Base-by-base conservation (phyloP, 2,329 filamentous ascomycete species). In the Diplodia scrobiculata region DNA sequence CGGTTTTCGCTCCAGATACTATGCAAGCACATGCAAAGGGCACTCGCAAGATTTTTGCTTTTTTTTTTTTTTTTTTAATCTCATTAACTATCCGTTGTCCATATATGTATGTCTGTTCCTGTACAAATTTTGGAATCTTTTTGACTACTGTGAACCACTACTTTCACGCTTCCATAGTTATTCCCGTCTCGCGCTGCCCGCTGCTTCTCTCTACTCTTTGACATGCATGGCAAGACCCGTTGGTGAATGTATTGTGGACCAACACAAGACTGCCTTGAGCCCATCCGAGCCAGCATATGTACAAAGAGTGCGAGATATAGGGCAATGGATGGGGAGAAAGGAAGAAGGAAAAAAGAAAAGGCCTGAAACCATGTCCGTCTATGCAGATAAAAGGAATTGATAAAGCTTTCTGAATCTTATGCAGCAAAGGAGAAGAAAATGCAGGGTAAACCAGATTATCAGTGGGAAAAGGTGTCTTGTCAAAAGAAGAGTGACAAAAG, bases 31-130 rank as follows among this genome's bases (percentile, higher is more conserved):
- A 19, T 6, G 17, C 41, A 19, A 19, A n/a, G 6, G 10, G 34
- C 32, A 36, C 34, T 3, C 19, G 6, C 41, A 19, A 2, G 3
- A 36, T 11, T 3, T 10, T 13, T 19, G 13, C 19, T 27, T 48
- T 25, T 25, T 25, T 3, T 25, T 25, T 25, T 25, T 25, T 25
- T 25, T 25, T 14, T 27, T 60, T 32, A 48, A 48, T 7, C 19
- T 60, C 55, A 60, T 60, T 41, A 29, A 48, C 32, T 60, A 41
- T n/a, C 55, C 55, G 47, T 60, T 32, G 32, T 60, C 55, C 54
- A 17, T 58, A 27, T 38, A 45, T 19, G 14, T 36, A 25, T 58
- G 25, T 53, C 10, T 32, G n/a, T 47, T 36, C 27, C 1, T 48
- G 13, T 60, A 60, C 41, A 60, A 21, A 29, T 34, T n/a, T 17